Evolutionary conservation across 2,329 filamentous ascomycete genomes (phyloP).

Genomic region (Chrysoporthe deuterocubensis): DNA sequence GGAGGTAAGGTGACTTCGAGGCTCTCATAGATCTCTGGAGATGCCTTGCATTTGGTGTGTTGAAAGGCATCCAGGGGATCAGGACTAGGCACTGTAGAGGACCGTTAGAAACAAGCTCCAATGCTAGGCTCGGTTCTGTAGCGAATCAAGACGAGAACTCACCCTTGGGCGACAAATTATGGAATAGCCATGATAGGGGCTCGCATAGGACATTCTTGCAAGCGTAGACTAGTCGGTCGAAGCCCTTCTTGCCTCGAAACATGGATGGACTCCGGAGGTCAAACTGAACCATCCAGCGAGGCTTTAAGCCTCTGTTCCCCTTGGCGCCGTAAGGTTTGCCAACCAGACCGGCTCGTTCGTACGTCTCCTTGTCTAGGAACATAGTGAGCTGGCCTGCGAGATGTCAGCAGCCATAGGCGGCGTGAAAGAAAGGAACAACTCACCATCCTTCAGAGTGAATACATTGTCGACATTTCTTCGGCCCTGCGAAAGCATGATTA

Average conservation of each 20-base stretch:
- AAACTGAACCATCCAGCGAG: constrained; percentile 76
- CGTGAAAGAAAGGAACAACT: constrained; percentile 19
- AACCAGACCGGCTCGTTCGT: constrained; percentile 79
- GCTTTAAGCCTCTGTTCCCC: constrained; percentile 63
- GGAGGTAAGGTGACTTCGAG: constrained; percentile 39
- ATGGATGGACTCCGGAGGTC: constrained; percentile 77
- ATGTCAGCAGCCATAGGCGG: constrained; percentile 21
- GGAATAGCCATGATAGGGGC: constrained; percentile 78
- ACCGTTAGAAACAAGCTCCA: neutral
- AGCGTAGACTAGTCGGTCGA: constrained; percentile 77
- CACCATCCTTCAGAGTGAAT: constrained; percentile 73
- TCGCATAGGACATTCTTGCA: constrained; percentile 75
- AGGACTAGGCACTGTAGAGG: constrained; percentile 47
- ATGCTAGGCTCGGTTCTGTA: neutral
- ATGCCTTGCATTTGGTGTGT: constrained; percentile 48
- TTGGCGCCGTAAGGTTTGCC: constrained; percentile 69
- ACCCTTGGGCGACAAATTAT: constrained; percentile 60
- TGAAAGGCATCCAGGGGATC: constrained; percentile 53
- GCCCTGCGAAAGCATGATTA: constrained; percentile 85
- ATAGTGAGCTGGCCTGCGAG: constrained; percentile 69
- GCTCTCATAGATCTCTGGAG: constrained; percentile 37
- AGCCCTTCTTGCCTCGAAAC: constrained; percentile 81
- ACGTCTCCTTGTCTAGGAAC: constrained; percentile 79
- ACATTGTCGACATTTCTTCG: constrained; percentile 70
- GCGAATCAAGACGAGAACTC: constrained; percentile 30